Evolutionary conservation across 2,329 filamentous ascomycete genomes (phyloP).

Genomic region (Penicillium sp.): DNA sequence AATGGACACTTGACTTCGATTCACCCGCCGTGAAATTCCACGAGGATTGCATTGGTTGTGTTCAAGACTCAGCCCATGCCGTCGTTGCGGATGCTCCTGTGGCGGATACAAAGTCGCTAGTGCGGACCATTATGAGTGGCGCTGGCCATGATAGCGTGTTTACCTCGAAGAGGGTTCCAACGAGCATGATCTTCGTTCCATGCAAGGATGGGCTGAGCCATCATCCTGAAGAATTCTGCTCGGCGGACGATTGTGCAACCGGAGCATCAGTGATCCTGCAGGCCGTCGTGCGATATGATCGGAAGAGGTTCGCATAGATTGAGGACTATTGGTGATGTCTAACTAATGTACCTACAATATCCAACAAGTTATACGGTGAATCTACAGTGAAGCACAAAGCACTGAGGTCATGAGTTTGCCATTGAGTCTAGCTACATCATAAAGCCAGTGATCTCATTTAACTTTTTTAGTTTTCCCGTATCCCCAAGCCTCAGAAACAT

Average conservation of each 20-base stretch:
- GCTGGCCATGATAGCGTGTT: constrained; percentile 65
- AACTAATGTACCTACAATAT: neutral
- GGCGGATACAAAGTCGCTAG: constrained; percentile 39
- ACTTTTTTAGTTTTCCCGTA: constrained; percentile 25
- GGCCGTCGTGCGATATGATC: constrained; percentile 34
- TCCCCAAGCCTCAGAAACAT: constrained; percentile 19
- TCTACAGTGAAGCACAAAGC: neutral
- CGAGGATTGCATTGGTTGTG: constrained; percentile 61
- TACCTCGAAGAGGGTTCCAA: constrained; percentile 56
- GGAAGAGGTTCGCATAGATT: constrained; percentile 39
- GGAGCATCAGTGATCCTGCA: constrained; percentile 46
- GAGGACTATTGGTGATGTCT: neutral
- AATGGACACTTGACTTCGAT: constrained; percentile 59
- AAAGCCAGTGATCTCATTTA: constrained; percentile 27
- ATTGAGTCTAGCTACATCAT: constrained; percentile 30
- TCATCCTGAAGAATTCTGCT: constrained; percentile 60
- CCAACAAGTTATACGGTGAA: neutral
- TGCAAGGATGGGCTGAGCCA: constrained; percentile 61
- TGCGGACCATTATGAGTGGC: constrained; percentile 55
- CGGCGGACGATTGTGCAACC: constrained; percentile 55
- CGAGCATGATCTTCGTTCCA: constrained; percentile 64
- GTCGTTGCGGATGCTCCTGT: constrained; percentile 51
- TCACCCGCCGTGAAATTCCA: constrained; percentile 61
- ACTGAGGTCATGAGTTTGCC: constrained; percentile 30
- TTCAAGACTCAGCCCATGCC: constrained; percentile 56